phyloP scores from a whole-genome alignment of 2,329 filamentous ascomycete genomes.

The Phaeomoniella chlamydospora region DNA sequence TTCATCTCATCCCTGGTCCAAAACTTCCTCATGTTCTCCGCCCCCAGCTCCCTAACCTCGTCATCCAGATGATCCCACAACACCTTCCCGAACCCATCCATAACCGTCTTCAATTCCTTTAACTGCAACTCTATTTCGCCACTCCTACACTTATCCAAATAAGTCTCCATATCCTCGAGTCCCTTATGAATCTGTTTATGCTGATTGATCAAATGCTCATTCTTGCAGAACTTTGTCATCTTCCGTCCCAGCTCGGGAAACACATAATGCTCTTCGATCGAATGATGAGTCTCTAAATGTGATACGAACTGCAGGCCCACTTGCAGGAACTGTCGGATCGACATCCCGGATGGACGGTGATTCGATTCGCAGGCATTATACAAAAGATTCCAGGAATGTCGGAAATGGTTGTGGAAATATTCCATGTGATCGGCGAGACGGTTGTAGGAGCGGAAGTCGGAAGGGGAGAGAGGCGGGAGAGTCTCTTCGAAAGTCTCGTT shows the following conservation, averaged over 20 bases:
- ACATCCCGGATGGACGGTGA: slow-evolving; percentile 48
- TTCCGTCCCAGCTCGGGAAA: slow-evolving; percentile 63
- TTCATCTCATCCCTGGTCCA: slow-evolving; percentile 66
- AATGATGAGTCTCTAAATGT: slow-evolving; percentile 63
- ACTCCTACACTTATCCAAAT: slow-evolving; percentile 45
- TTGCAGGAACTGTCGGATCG: slow-evolving; percentile 53
- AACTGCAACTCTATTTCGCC: slow-evolving; percentile 47
- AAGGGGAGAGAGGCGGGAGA: slow-evolving; percentile 49
- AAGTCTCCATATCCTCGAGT: slow-evolving; percentile 51
- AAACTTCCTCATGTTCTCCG: slow-evolving; percentile 77
- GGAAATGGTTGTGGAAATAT: slow-evolving; percentile 60
- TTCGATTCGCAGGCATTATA: slow-evolving; percentile 48
- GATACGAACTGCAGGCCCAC: slow-evolving; percentile 55
- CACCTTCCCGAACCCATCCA: slow-evolving; percentile 67
- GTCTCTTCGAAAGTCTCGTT: too few relatives aligned
- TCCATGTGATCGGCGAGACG: background rate
- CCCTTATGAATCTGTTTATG: slow-evolving; percentile 68
- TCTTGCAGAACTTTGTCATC: slow-evolving; percentile 62
- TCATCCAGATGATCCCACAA: slow-evolving; percentile 74
- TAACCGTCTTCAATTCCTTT: slow-evolving; percentile 48
- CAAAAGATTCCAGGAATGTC: slow-evolving; percentile 56
- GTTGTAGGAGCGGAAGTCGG: slow-evolving; percentile 58
- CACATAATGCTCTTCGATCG: slow-evolving; percentile 67
- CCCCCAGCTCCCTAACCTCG: slow-evolving; percentile 63
- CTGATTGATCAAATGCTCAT: slow-evolving; percentile 56